Base-by-base conservation (phyloP, 2,329 filamentous ascomycete species). In the Geosmithia morbida region DNA sequence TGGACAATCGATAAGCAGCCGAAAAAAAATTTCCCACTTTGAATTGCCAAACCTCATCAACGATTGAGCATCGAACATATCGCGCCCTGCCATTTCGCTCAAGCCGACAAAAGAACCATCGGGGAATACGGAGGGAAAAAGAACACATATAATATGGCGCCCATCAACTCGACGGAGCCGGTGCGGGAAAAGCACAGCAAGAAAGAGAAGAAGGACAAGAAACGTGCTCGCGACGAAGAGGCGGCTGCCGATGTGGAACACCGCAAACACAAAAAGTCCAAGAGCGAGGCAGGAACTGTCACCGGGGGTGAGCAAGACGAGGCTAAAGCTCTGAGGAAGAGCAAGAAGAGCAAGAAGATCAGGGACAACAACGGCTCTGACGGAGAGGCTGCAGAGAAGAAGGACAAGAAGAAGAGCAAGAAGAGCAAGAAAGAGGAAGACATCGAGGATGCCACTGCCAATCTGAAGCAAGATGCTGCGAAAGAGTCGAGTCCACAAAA, bases 191-290 rank as follows among this genome's bases (percentile, higher is more conserved):
- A 68, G 7, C 68, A 67, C 56, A 66, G 66, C 51, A 67, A 63
- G 46, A 66, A 58, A 49, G 54, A 54, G 16, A 61, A 59, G 49
- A 58, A 57, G 10, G 57, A 68, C 43, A 70, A 70, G 59, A 72
- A 72, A 60, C 65, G 69, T 42, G 56, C 61, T 7, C 59, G 68
- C 42, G 68, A 71, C 45, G 68, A 71, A 22, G 67, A 71, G 40
- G 55, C 53, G 18, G 49, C 52, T 7, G 61, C 60, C 41, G 61
- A 64, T 44, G 56, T 44, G 56, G 59, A 37, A 68, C 33, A 72
- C 50, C 66, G 67, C 55, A 71, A 69, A 57, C 63, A 70, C 54
- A 74, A 75, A 54, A 71, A 69, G 50, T 69, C 70, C 5, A 73
- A 71, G 58, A 70, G 62, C 64, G 66, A 66, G 57, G 66, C 56